Conservation (phyloP, 169 alveolate genomes). For the Amoebophrya sp. region DNA sequence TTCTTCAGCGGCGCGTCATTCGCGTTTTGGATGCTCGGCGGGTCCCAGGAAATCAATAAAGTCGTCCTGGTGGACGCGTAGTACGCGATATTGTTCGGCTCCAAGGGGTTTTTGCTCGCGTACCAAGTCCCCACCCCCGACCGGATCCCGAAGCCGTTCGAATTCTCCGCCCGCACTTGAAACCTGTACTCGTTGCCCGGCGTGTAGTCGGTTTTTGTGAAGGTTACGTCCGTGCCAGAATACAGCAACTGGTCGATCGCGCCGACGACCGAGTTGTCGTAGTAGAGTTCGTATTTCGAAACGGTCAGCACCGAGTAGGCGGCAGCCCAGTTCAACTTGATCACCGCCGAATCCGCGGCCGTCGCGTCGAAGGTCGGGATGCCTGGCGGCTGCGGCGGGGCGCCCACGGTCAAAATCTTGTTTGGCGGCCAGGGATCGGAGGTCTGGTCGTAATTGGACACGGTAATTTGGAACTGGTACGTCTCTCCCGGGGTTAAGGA, state of each 20-base stretch:
- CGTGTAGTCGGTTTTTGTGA: not conserved
- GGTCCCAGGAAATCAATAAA: not conserved
- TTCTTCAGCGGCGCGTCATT: conserved; percentile 22
- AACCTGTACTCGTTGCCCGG: not conserved
- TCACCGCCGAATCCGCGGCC: not conserved
- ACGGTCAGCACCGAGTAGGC: not conserved
- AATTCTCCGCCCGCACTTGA: not conserved
- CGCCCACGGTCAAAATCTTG: not conserved
- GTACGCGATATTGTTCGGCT: not conserved
- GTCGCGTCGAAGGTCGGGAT: not conserved
- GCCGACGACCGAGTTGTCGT: not conserved
- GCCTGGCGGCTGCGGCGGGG: conserved; percentile 28
- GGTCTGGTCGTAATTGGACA: not conserved
- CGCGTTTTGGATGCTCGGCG: not conserved
- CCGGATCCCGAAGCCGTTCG: not conserved
- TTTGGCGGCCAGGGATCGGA: conserved; percentile 12
- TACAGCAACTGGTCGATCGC: conserved; percentile 21
- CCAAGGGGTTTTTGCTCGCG: not conserved
- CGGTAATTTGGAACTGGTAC: conserved; percentile 19
- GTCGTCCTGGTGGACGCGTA: not conserved
- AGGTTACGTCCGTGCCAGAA: not conserved
- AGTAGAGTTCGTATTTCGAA: not conserved
- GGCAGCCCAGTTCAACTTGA: conserved; percentile 6
- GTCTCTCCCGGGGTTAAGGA: not conserved
- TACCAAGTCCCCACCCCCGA: not conserved